These are phyloP conservation scores for Naganishia vishniacii DNA, from an alignment of 768 basidiomycete species.

Conservation along the genomic window DNA sequence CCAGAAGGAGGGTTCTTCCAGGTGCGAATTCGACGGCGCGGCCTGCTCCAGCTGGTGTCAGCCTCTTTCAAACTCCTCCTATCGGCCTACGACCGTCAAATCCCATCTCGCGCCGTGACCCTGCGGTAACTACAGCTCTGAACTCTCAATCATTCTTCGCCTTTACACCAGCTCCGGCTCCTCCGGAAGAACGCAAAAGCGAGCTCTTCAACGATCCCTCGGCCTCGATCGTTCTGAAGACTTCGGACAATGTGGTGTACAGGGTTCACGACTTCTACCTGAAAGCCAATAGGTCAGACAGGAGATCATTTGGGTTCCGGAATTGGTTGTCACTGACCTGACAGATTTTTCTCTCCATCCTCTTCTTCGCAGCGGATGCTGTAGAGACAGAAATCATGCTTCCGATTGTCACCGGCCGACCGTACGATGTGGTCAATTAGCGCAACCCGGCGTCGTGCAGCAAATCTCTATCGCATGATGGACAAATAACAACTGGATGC, in stretches of 20 bases:
- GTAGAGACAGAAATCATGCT: neutral
- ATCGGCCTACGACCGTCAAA: too few relatives aligned
- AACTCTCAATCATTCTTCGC: neutral
- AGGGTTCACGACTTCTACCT: neutral
- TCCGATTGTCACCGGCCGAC: neutral
- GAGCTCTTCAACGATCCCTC: neutral
- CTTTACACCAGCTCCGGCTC: neutral
- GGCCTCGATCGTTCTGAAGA: neutral
- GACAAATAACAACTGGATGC: constrained; percentile 2
- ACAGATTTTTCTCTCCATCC: neutral
- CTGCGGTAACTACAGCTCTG: neutral
- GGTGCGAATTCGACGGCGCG: too few relatives aligned
- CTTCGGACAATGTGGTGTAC: neutral
- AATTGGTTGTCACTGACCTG: too few relatives aligned
- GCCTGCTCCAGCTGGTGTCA: too few relatives aligned
- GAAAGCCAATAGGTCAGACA: constrained; percentile 1
- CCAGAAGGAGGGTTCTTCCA: too few relatives aligned
- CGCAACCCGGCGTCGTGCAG: neutral
- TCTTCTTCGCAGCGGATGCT: neutral
- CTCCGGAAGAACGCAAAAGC: neutral
- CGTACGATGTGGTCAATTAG: neutral
- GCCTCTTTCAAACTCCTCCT: too few relatives aligned
- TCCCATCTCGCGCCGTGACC: too few relatives aligned
- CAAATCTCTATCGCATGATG: neutral
- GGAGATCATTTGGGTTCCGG: neutral